These are phyloP conservation scores for Erigeron canadensis DNA, from an alignment of 129 eudicot species.

Conservation along the genomic window DNA sequence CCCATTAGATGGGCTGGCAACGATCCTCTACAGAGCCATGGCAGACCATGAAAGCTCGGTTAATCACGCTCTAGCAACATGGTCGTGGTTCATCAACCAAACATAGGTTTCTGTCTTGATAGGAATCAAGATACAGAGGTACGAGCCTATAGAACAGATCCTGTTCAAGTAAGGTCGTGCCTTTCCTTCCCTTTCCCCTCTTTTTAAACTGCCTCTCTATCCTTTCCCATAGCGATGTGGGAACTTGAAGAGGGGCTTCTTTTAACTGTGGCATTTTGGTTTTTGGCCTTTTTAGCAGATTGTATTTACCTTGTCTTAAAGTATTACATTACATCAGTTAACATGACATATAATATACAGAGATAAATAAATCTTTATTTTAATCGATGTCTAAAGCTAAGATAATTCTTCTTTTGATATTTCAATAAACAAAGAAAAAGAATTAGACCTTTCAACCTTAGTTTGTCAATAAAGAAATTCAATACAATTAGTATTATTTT, in stretches of 20 bases:
- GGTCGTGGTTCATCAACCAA: constrained; percentile 9
- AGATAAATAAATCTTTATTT: too few relatives aligned
- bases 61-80: constrained; percentile 6
- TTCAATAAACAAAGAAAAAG: too few relatives aligned
- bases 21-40: constrained; percentile 1
- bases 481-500: background rate
- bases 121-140: constrained; percentile 80
- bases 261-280: background rate
- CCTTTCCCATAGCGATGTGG: background rate
- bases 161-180: constrained; percentile 50
- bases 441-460: background rate
- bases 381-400: too few relatives aligned
- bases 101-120: constrained; percentile 65
- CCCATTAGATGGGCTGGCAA: background rate
- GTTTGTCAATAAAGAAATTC: background rate
- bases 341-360: too few relatives aligned
- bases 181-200: background rate
- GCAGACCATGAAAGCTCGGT: background rate
- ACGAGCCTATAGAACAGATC: constrained; percentile 53
- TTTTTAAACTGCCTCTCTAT: background rate
- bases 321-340: too few relatives aligned
- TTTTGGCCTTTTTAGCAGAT: background rate
- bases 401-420: too few relatives aligned
- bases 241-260: background rate
- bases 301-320: background rate